phyloP scores from a whole-genome alignment of 352 stramenopile genomes.

The Stramenopiles sp. region DNA sequence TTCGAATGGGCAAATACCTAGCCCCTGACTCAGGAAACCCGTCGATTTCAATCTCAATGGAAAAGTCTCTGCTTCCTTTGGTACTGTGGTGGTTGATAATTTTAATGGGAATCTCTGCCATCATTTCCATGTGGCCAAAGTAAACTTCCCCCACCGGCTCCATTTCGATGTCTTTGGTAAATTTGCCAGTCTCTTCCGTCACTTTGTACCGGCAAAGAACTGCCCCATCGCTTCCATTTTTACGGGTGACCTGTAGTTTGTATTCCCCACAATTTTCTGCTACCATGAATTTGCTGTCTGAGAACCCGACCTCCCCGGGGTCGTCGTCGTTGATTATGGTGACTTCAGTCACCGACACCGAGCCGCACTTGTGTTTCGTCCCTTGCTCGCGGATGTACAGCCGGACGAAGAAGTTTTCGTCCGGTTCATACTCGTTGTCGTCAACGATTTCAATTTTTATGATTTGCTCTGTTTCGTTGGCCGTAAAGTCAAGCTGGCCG shows the following conservation, averaged over 20 bases:
- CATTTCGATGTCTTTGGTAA: conserved; percentile 17
- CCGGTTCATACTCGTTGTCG: conserved; percentile 23
- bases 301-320: conserved; percentile 24
- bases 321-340: conserved; percentile 31
- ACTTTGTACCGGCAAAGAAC: conserved; percentile 23
- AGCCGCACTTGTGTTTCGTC: conserved; percentile 5
- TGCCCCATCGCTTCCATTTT: conserved; percentile 15
- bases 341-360: conserved; percentile 18
- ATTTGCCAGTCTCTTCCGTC: conserved; percentile 22
- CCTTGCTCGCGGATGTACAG: conserved; percentile 14
- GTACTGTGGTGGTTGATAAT: conserved; percentile 20
- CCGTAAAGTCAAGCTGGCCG: conserved; percentile 19
- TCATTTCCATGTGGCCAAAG: no score
- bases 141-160: no score
- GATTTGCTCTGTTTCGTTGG: conserved; percentile 14
- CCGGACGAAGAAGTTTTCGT: conserved; percentile 20
- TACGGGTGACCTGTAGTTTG: no score
- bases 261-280: no score
- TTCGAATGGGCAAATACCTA: no score
- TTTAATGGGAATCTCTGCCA: conserved; percentile 19
- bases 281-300: neutral
- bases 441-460: conserved; percentile 21
- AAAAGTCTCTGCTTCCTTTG: conserved; percentile 14
- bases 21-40: no score
- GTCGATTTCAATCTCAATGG: no score